A percentile compares a stretch with the other conserved stretches of the same genome.
Conservation (phyloP, 164 flowering plant species). For the Houttuynia cordata region DNA sequence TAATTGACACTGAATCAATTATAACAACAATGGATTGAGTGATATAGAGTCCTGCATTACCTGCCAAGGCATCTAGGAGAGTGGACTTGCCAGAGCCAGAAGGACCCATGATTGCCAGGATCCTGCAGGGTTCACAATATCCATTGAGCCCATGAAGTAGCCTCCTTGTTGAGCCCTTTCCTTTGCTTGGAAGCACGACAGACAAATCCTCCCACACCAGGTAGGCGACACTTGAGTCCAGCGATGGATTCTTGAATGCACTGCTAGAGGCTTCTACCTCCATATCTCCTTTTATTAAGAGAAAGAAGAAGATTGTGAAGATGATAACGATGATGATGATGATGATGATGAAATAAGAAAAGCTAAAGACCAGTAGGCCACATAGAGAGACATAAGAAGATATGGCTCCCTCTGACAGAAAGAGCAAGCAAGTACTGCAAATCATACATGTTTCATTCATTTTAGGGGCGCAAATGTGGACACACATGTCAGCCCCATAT, state of each 20-base stretch:
- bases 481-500: too few relatives aligned
- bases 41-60: conserved; percentile 9
- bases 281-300: not conserved
- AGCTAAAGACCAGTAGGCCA: not conserved
- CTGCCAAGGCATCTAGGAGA: conserved; percentile 39
- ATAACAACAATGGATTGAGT: not conserved
- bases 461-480: too few relatives aligned
- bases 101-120: conserved; percentile 50
- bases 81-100: conserved; percentile 47
- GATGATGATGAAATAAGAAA: not conserved
- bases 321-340: not conserved
- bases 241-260: not conserved
- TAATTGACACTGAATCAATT: not conserved
- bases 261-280: not conserved
- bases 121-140: conserved; percentile 27
- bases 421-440: too few relatives aligned
- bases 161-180: conserved; percentile 33
- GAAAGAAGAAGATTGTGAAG: not conserved
- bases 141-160: conserved; percentile 46
- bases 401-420: too few relatives aligned
- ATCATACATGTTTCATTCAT: too few relatives aligned
- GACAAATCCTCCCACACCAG: conserved; percentile 58
- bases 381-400: too few relatives aligned
- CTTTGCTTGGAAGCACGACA: conserved; percentile 44
- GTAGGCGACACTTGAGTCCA: conserved; percentile 6